Evolutionary conservation across 1,284 basidiomycete species (phyloP).

Genomic region (Leccinum fallax): DNA sequence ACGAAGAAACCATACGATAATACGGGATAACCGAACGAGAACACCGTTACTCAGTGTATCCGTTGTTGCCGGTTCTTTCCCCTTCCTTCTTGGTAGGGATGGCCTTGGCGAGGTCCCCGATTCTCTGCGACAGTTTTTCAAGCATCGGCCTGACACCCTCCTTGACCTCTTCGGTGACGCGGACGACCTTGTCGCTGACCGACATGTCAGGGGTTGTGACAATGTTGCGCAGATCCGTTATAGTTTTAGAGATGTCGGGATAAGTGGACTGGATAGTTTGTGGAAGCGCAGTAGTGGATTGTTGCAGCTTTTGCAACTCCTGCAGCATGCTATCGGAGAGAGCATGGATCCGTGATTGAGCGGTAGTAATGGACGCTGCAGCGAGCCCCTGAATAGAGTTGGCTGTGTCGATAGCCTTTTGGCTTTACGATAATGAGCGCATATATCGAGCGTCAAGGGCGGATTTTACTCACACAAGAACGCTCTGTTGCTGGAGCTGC

Average conservation of each 20-base stretch:
- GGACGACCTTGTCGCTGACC: constrained; percentile 58
- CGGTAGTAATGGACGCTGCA: constrained; percentile 51
- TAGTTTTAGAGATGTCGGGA: constrained; percentile 50
- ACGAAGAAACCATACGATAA: constrained; percentile 19
- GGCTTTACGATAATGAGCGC: constrained; percentile 41
- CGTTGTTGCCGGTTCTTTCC: constrained; percentile 10
- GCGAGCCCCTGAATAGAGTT: constrained; percentile 60
- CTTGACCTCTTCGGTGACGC: constrained; percentile 58
- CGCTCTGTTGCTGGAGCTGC: constrained; percentile 67
- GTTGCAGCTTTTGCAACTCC: constrained; percentile 66
- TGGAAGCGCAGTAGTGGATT: constrained; percentile 57
- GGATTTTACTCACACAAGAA: constrained; percentile 54
- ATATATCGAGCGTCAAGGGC: constrained; percentile 2
- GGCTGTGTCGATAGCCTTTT: constrained; percentile 71
- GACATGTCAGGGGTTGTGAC: constrained; percentile 56
- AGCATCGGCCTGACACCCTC: constrained; percentile 61
- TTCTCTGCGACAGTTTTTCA: constrained; percentile 37
- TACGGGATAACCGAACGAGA: not conserved
- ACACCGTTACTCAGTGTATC: constrained; percentile 13
- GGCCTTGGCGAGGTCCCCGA: constrained; percentile 26
- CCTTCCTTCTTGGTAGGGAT: constrained; percentile 36
- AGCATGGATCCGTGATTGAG: constrained; percentile 53
- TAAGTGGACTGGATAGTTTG: constrained; percentile 56
- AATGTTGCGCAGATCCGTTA: constrained; percentile 54
- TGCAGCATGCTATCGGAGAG: constrained; percentile 65